Evolutionary conservation across 1,284 basidiomycete species (phyloP), one percentile per base, ranked within the genome.

Genomic region (Ustilago bromivora): DNA sequence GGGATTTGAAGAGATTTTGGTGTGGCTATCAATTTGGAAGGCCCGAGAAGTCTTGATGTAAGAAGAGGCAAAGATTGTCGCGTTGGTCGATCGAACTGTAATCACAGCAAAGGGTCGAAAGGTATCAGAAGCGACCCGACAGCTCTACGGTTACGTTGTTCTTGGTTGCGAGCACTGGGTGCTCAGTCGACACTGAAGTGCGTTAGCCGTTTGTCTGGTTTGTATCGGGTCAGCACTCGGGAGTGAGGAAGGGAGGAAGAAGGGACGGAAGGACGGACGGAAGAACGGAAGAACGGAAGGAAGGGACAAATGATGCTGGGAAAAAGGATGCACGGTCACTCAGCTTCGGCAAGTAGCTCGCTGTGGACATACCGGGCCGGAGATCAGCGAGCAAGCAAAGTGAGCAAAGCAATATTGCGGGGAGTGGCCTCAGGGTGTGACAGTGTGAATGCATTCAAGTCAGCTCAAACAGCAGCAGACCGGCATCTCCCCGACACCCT

Each of bases 371-470:
- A 51, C 38, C 65, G 71, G 61, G 55, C 58, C 71, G 71, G 71
- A 73, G 61, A 68, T 49, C 57, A 70, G 67, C 67, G 67, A 70
- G 67, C 40, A 17, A 47, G 66, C 19, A 15, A 28, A 64, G 35
- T 46, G 61, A 36, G 31, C 40, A 13, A 32, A 19, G 32, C n/a
- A 28, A 28, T 41, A 52, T 43, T 57, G 62, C 62, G 56, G 56
- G 62, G 62, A 47, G 52, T 34, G 31, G 35, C 36, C 12, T 15
- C 34, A 15, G 13, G 31, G 32, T 19, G 19, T 40, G 58, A 23
- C 19, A 34, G 49, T 28, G 46, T 38, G 19, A 57, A 11, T 57
- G 56, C 36, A 19, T 40, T 67, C 46, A 51, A 32, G 53, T 61
- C 54, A 53, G 65, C 19, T 41, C 34, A 15, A 51, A 23, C 36